Evolutionary conservation across 2,329 filamentous ascomycete genomes (phyloP).

Genomic region (Penicillium oxalicum): DNA sequence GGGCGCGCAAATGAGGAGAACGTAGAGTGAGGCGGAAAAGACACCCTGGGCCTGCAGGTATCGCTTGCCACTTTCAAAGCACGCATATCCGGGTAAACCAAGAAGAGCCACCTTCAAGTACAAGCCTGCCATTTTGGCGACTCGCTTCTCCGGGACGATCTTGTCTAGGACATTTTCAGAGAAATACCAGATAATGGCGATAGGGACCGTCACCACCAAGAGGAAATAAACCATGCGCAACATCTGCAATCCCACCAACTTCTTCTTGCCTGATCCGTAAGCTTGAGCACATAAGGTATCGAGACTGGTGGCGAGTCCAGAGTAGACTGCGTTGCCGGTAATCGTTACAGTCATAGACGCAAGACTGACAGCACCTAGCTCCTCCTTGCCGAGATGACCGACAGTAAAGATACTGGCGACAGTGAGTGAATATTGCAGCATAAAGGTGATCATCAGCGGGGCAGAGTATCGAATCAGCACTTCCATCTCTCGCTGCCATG

Average conservation of each 20-base stretch:
- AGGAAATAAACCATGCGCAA: slow-evolving; percentile 78
- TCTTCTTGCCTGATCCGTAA: slow-evolving; percentile 83
- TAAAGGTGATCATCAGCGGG: slow-evolving; percentile 66
- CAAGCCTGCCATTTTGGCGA: slow-evolving; percentile 63
- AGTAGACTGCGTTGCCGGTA: slow-evolving; percentile 68
- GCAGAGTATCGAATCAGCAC: slow-evolving; percentile 67
- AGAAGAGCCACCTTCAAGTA: slow-evolving; percentile 66
- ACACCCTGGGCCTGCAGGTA: slow-evolving; percentile 82
- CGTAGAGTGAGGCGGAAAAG: slow-evolving; percentile 78
- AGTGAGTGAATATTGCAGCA: slow-evolving; percentile 79
- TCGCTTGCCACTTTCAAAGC: slow-evolving; percentile 75
- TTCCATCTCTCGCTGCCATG: slow-evolving; percentile 84
- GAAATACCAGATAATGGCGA: slow-evolving; percentile 64
- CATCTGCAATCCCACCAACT: slow-evolving; percentile 77
- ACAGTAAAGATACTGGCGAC: slow-evolving; percentile 74
- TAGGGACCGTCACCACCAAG: slow-evolving; percentile 64
- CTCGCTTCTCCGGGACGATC: slow-evolving; percentile 66
- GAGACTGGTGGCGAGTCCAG: slow-evolving; percentile 80
- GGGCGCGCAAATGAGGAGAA: slow-evolving; percentile 74
- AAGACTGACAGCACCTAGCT: slow-evolving; percentile 61
- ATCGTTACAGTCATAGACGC: slow-evolving; percentile 77
- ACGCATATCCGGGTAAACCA: slow-evolving; percentile 68
- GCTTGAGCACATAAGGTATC: slow-evolving; percentile 93
- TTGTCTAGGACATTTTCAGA: slow-evolving; percentile 58
- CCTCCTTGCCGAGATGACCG: slow-evolving; percentile 65